Percentiles rank a stretch among this genome's conserved stretches.
Evolutionary conservation across 495 filamentous ascomycete genomes (phyloP).

Genomic region (Bryoglossum gracile): DNA sequence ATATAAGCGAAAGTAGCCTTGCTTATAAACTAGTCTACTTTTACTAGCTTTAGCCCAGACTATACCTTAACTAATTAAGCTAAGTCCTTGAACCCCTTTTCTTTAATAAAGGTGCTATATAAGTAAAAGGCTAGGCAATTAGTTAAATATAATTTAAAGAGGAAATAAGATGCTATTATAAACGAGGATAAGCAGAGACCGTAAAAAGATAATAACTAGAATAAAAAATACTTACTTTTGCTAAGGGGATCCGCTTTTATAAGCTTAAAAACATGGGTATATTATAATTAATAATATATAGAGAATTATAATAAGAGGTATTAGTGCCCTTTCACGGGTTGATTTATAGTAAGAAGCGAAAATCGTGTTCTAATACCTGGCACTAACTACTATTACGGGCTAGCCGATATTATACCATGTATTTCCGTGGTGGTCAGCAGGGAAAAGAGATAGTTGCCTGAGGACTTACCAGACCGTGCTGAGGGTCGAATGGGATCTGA

Average conservation of each 20-base stretch:
- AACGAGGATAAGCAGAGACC: neutral
- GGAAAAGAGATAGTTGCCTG: too few relatives aligned
- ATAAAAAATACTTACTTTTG: neutral
- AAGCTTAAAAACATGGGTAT: neutral
- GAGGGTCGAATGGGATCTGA: too few relatives aligned
- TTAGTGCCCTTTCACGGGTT: neutral
- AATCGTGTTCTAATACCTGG: too few relatives aligned
- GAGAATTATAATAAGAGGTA: neutral
- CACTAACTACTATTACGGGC: too few relatives aligned
- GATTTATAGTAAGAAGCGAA: neutral
- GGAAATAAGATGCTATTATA: neutral
- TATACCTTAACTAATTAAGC: too few relatives aligned
- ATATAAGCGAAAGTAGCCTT: too few relatives aligned
- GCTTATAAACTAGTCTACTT: too few relatives aligned
- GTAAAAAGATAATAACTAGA: neutral
- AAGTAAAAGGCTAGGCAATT: neutral
- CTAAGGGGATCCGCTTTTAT: neutral
- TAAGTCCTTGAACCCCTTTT: too few relatives aligned
- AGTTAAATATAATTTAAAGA: neutral
- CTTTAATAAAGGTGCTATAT: neutral
- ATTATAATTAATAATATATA: neutral
- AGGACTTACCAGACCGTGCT: too few relatives aligned
- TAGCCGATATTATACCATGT: too few relatives aligned
- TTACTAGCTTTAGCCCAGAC: too few relatives aligned
- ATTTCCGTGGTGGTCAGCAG: too few relatives aligned